Evolutionary conservation across 352 stramenopile genomes (phyloP), one percentile per base, ranked within the genome.

Genomic region (Phytophthora pseudosyringae): DNA sequence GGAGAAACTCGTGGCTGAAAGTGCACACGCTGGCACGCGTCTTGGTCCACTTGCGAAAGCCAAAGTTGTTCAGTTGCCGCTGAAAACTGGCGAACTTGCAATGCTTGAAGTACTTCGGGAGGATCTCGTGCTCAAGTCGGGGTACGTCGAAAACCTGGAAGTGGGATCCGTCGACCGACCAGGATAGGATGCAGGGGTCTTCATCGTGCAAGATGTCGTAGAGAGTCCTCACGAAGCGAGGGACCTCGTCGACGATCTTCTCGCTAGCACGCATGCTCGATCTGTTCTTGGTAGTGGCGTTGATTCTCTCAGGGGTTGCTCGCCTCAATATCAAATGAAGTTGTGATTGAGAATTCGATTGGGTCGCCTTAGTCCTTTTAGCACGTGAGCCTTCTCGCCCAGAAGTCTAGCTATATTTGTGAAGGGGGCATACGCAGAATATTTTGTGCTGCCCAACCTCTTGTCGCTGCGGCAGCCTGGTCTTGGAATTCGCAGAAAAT

Each of bases 81-180:
- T 96, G 88, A 43, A 98, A 90, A 18, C 88, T 97, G 28, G 92
- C 86, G 71, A 97, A 98, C 50, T 92, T 96, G 54, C 72, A 78
- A 63, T 97, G 89, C 60, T 97, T 97, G 65, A 97, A 98, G 72
- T 97, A 98, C 60, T 89, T 88, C 9, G 90, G 85, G 1, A 98
- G 75, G 16, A 98, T 79, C 58, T 94, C 78, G 9, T 72, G 59
- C 75, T 98, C 90, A 18, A 98, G 86, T 64, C 79, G 73, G 0
- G 69, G 63, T 57, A 85, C 71, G 41, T 81, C 76, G 39, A 88
- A 78, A 60, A 93, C 87, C 46, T 90, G 78, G 52, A 93, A 91
- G 60, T 86, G 71, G 33, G 83, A 75, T 10, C 76, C 62, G 61
- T 91, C 86, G 35, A 77, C 59, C 13, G 86, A 69, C 86, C 83